Percentiles rank a stretch among this genome's conserved stretches.
Conservation (phyloP, 2,329 filamentous ascomycete genomes). For the Stemphylium vesicarium region DNA sequence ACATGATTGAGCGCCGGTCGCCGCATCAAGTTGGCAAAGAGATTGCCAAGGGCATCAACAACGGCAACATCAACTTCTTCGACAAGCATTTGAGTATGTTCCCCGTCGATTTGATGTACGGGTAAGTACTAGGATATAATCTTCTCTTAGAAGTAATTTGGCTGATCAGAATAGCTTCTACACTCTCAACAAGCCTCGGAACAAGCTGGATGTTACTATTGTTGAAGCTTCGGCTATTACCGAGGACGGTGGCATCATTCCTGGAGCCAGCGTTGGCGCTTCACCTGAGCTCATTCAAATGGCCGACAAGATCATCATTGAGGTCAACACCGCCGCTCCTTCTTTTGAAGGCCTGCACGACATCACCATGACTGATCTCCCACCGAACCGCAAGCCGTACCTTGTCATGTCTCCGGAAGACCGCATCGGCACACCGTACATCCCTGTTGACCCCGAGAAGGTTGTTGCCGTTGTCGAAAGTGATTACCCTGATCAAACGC, state of each 20-base stretch:
- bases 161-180: slow-evolving; percentile 66
- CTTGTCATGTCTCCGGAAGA: slow-evolving; percentile 85
- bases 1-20: slow-evolving; percentile 87
- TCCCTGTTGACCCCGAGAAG: slow-evolving; percentile 83
- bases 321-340: slow-evolving; percentile 86
- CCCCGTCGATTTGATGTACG: slow-evolving; percentile 81
- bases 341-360: slow-evolving; percentile 87
- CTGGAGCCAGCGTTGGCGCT: slow-evolving; percentile 83
- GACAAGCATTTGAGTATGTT: slow-evolving; percentile 96
- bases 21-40: slow-evolving; percentile 91
- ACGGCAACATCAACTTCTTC: slow-evolving; percentile 87
- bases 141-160: neutral
- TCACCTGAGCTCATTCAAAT: slow-evolving; percentile 87
- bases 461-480: slow-evolving; percentile 85
- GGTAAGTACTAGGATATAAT: slow-evolving; percentile 42
- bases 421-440: slow-evolving; percentile 80
- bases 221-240: slow-evolving; percentile 88
- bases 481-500: slow-evolving; percentile 79
- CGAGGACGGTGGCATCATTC: slow-evolving; percentile 86
- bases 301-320: slow-evolving; percentile 91
- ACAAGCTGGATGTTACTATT: slow-evolving; percentile 80
- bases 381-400: slow-evolving; percentile 82
- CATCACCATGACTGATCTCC: slow-evolving; percentile 86
- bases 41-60: slow-evolving; percentile 89
- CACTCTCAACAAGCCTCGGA: slow-evolving; percentile 77